Conservation (phyloP, 208 protist species). For the Crithidia thermophila region DNA sequence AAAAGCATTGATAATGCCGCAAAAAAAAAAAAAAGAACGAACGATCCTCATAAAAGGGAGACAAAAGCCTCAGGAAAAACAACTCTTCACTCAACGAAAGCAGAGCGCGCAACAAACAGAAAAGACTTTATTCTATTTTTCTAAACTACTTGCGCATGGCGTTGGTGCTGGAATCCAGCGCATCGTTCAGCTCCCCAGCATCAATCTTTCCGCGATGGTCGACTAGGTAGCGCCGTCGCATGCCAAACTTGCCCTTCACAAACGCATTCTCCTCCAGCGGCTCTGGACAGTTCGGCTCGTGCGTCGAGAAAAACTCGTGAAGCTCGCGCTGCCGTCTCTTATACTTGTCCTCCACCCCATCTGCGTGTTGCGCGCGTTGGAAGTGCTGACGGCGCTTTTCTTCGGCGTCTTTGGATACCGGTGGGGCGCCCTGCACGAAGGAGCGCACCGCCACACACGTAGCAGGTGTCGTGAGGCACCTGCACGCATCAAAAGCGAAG, state of each 20-base stretch:
- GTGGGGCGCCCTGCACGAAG: conserved; percentile 75
- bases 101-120: no score
- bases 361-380: conserved; percentile 17
- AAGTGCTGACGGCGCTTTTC: conserved; percentile 27
- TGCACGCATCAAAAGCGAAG: no score
- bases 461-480: no score
- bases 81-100: no score
- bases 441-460: no score
- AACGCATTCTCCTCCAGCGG: conserved; percentile 79
- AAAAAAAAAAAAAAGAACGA: no score
- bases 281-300: conserved; percentile 59
- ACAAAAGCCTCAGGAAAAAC: no score
- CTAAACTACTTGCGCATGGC: conserved; percentile 48
- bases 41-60: no score
- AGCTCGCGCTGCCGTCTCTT: conserved; percentile 41
- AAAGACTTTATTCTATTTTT: no score
- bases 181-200: conserved; percentile 33
- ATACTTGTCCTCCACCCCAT: conserved; percentile 43
- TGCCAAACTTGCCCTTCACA: conserved; percentile 73
- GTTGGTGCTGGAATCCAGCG: conserved; percentile 60
- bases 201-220: conserved; percentile 37
- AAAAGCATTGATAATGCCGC: no score
- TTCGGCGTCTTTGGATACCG: conserved; percentile 36
- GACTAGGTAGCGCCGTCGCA: conserved; percentile 70
- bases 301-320: conserved; percentile 52